Conservation (phyloP, 371 early-diverging fungal species). For the Mortierella sp. region DNA sequence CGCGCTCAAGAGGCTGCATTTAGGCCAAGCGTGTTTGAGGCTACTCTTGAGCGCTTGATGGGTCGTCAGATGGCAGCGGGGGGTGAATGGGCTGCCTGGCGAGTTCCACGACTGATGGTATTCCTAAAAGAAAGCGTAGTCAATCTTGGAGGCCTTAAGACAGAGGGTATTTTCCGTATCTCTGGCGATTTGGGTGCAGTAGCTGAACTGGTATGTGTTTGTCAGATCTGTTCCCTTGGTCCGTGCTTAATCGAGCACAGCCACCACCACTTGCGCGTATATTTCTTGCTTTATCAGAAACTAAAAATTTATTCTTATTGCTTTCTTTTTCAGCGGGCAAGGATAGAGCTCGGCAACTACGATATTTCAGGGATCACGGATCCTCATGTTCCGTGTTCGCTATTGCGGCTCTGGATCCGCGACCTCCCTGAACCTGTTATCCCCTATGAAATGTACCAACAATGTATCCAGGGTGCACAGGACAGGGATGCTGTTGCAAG, state of each 20-base stretch:
- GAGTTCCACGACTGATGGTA: conserved; percentile 87
- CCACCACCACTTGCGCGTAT: neutral
- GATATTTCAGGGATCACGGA: conserved; percentile 81
- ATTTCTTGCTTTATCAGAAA: neutral
- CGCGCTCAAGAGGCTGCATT: conserved; percentile 90
- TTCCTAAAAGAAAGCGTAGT: conserved; percentile 85
- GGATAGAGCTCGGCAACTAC: conserved; percentile 88
- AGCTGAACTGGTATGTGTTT: conserved; percentile 74
- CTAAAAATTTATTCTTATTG: neutral
- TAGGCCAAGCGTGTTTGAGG: conserved; percentile 93
- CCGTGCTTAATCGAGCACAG: conserved; percentile 21
- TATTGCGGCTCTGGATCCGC: conserved; percentile 94
- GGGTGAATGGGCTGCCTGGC: conserved; percentile 59
- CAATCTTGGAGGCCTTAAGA: conserved; percentile 78
- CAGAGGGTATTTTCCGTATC: conserved; percentile 98
- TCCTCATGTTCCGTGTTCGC: conserved; percentile 92
- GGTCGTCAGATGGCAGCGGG: conserved; percentile 62
- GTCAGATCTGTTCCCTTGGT: conserved; percentile 16
- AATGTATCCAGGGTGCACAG: conserved; percentile 72
- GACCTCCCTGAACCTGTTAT: conserved; percentile 95
- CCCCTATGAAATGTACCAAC: conserved; percentile 82
- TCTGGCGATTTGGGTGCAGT: conserved; percentile 95
- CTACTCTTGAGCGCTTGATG: conserved; percentile 89
- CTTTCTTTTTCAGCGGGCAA: conserved; percentile 54
- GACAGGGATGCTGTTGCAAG: conserved; percentile 67